phyloP scores from a whole-genome alignment of 371 early-diverging fungal genomes.

The Zychaea mexicana region DNA sequence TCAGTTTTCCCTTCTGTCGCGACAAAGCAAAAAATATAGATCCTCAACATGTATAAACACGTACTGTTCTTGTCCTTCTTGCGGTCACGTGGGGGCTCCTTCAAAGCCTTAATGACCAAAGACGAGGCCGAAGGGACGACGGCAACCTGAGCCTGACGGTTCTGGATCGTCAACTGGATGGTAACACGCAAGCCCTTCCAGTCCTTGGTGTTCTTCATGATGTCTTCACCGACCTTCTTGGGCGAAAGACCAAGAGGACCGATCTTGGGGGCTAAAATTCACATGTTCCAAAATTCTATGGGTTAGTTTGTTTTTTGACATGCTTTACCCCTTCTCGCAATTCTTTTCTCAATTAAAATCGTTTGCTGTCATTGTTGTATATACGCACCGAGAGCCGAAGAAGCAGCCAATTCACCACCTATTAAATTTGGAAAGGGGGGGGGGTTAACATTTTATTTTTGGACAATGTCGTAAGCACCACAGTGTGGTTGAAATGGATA shows the following conservation, averaged over 20 bases:
- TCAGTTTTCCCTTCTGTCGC: too few relatives aligned
- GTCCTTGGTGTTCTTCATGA: slow-evolving; percentile 99
- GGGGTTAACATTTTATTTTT: too few relatives aligned
- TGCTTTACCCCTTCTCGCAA: too few relatives aligned
- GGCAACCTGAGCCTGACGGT: slow-evolving; percentile 99
- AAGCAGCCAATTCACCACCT: slow-evolving; percentile 86
- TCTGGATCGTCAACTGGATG: slow-evolving; percentile 98
- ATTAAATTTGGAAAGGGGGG: slow-evolving; percentile 1
- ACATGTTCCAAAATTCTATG: background rate
- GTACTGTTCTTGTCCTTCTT: slow-evolving; percentile 99
- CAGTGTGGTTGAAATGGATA: background rate
- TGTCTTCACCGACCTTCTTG: slow-evolving; percentile 99
- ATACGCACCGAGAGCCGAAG: slow-evolving; percentile 78
- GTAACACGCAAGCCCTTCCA: slow-evolving; percentile 99
- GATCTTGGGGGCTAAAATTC: slow-evolving; percentile 82
- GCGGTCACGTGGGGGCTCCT: slow-evolving; percentile 99
- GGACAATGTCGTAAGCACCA: too few relatives aligned
- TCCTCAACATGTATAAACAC: background rate
- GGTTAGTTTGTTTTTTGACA: too few relatives aligned
- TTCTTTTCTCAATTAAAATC: background rate
- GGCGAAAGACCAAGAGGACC: slow-evolving; percentile 99
- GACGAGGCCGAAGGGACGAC: slow-evolving; percentile 98
- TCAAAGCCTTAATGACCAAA: slow-evolving; percentile 98
- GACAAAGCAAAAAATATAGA: background rate
- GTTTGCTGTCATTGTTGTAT: background rate